Conservation (phyloP, 176 grass and related monocot genomes). For the Rhynchospora tenuis region DNA sequence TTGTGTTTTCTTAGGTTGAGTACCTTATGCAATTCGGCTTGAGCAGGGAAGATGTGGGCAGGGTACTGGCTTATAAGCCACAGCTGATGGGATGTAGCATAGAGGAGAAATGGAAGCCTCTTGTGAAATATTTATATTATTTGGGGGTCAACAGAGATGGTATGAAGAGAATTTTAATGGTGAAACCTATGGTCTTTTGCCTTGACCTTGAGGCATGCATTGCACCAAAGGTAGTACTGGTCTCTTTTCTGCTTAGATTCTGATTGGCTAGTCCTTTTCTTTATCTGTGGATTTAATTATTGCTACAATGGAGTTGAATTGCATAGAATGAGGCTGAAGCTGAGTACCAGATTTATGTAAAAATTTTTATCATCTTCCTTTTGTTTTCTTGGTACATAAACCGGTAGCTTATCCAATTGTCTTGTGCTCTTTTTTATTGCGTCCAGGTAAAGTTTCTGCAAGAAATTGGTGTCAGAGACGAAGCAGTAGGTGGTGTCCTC, state of each 20-base stretch:
- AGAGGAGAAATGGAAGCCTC: conserved; percentile 90
- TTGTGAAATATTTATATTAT: conserved; percentile 83
- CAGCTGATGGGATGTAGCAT: conserved; percentile 92
- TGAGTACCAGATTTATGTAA: not conserved
- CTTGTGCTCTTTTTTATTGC: not conserved
- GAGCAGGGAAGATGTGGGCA: conserved; percentile 55
- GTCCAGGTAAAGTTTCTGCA: conserved; percentile 79
- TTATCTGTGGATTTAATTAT: not conserved
- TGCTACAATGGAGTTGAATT: not conserved
- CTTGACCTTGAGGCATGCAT: conserved; percentile 88
- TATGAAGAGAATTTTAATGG: conserved; percentile 80
- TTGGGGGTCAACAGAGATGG: conserved; percentile 67
- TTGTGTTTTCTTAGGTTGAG: conserved; percentile 46
- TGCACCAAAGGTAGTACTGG: conserved; percentile 64
- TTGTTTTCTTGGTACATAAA: not conserved
- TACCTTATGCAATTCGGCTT: conserved; percentile 84
- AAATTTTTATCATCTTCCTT: not conserved
- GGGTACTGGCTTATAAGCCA: conserved; percentile 76
- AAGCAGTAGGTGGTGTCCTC: conserved; percentile 66
- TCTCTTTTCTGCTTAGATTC: conserved; percentile 2
- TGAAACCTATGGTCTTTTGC: conserved; percentile 89
- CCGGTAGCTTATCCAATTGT: not conserved
- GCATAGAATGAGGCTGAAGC: not conserved
- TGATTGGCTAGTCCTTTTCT: not conserved
- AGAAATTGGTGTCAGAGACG: conserved; percentile 82